Conservation (phyloP, 306 rosid species). For the Fagus crenata region DNA sequence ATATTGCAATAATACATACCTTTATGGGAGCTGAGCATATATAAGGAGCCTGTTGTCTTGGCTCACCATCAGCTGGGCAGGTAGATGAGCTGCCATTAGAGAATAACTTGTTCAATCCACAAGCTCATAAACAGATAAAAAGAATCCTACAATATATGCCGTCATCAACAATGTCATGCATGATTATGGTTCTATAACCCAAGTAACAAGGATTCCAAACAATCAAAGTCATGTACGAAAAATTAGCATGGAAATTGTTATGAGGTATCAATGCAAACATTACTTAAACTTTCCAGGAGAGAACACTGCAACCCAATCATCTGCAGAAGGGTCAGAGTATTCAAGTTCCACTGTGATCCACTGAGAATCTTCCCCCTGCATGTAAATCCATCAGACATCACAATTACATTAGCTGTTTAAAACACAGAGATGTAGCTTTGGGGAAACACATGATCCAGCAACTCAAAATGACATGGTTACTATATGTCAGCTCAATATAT, state of each 20-base stretch:
- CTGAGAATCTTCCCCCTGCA: constrained; percentile 13
- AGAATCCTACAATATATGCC: no score
- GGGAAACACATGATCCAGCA: background rate
- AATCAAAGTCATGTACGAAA: background rate
- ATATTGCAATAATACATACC: constrained; percentile 14
- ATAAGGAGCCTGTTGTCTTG: constrained; percentile 33
- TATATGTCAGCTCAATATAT: no score
- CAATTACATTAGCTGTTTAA: background rate
- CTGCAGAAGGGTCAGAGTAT: background rate
- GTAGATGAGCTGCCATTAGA: constrained; percentile 37
- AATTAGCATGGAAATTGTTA: background rate
- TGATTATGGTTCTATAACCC: background rate
- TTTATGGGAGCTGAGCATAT: constrained; percentile 55
- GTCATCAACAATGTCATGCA: background rate
- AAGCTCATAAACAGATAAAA: no score
- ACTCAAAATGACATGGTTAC: background rate
- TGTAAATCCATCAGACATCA: background rate
- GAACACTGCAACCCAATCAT: constrained; percentile 20
- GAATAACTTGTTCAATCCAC: background rate
- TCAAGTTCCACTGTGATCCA: constrained; percentile 1
- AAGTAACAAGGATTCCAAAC: background rate
- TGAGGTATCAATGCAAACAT: background rate
- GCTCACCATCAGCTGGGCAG: constrained; percentile 31
- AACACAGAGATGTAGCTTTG: background rate
- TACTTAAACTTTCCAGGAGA: constrained; percentile 16